Evolutionary conservation across 2,329 filamentous ascomycete genomes (phyloP), one percentile per base, ranked within the genome.

Genomic region (Aureobasidium mangrovei): DNA sequence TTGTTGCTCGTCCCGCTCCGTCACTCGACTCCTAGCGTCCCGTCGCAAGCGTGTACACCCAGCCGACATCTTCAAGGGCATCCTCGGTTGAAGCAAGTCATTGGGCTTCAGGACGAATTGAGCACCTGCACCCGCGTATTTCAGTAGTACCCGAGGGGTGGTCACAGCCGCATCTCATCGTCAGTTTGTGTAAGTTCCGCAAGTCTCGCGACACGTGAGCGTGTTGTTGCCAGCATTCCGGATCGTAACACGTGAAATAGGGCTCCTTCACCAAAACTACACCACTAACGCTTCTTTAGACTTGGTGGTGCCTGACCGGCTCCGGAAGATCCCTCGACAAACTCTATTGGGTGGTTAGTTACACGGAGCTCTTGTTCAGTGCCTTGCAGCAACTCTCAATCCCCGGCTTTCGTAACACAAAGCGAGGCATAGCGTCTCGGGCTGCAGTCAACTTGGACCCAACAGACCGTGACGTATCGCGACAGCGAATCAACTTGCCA

Each of bases 401-500:
- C 43, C 45, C 53, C 45, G 40, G 45, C 47, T 9, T 12, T 32
- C 47, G 55, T 58, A 46, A 39, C 51, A 58, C 57, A 55, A 53
- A 45, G 44, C 32, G 42, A 41, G 36, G 41, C 44, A 47, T 58
- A 46, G 45, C 42, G 54, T 52, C 48, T 54, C 46, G 49, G 45
- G 54, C 36, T 42, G 45, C 49, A 55, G 45, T 45, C 29, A 44
- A n/a, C 29, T 52, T 54, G 55, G 40, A 32, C 49, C 56, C 43
- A 53, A 40, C 52, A 53, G 38, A 56, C 46, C 47, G 61, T 65
- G 63, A 65, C 63, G 63, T 65, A 63, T 58, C 47, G 47, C 48
- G 61, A 59, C 62, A 63, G 58, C 63, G 63, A 65, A 64, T 64
- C 62, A 42, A 61, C 53, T 35, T 64, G 61, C 64, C 63, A 64